phyloP scores from a whole-genome alignment of 2,329 filamentous ascomycete genomes.

The Sphaerulina populicola region DNA sequence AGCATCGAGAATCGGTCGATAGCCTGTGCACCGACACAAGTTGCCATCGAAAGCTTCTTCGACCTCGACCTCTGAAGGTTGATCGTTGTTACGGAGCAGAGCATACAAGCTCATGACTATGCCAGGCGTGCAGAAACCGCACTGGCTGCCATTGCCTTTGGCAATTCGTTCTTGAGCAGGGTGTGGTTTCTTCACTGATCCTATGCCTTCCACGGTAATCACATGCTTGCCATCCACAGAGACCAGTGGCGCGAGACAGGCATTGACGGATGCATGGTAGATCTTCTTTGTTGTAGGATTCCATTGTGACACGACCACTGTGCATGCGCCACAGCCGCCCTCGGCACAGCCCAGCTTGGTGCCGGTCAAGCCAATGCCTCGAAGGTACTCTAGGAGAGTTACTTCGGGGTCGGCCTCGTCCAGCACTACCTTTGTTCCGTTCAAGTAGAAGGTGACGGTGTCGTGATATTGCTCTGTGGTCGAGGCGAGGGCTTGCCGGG shows the following conservation, averaged over 20 bases:
- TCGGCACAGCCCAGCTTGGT: constrained; percentile 96
- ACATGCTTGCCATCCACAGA: constrained; percentile 97
- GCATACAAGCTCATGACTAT: constrained; percentile 98
- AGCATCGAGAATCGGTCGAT: constrained; percentile 85
- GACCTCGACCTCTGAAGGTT: constrained; percentile 70
- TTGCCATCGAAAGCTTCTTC: constrained; percentile 98
- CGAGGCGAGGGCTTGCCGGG: constrained; percentile 45
- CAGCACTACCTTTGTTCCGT: constrained; percentile 79
- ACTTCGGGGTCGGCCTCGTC: constrained; percentile 85
- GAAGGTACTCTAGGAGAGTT: constrained; percentile 84
- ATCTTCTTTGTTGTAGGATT: constrained; percentile 88
- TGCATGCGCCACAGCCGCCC: constrained; percentile 93
- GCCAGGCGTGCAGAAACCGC: constrained; percentile 90
- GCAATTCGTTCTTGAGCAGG: constrained; percentile 86
- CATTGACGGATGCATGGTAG: constrained; percentile 95
- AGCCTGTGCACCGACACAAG: constrained; percentile 89
- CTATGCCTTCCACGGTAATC: constrained; percentile 94
- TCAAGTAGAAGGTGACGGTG: constrained; percentile 84
- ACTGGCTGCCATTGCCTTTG: constrained; percentile 85
- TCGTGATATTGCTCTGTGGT: constrained; percentile 76
- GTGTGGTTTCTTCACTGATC: constrained; percentile 76
- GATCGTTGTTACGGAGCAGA: constrained; percentile 72
- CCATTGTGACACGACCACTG: constrained; percentile 85
- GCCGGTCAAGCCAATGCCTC: constrained; percentile 85
- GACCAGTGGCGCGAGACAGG: constrained; percentile 83